Evolutionary conservation across 2,329 filamentous ascomycete species (phyloP).

Genomic region (Aspergillus sp.): DNA sequence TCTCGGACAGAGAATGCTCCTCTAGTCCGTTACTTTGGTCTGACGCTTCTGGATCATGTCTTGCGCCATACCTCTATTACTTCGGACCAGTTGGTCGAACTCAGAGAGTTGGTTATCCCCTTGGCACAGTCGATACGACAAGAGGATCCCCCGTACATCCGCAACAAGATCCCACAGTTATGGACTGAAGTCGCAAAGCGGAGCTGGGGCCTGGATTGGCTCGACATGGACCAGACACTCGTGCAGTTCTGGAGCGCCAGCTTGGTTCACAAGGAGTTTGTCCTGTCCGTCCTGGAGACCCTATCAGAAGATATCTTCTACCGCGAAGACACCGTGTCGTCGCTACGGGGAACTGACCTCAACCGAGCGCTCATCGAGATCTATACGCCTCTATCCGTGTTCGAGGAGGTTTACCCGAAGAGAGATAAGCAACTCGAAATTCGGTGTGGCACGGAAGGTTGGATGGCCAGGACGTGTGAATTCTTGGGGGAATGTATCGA

Average conservation of each 20-base stretch:
- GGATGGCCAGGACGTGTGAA: conserved; percentile 69
- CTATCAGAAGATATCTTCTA: conserved; percentile 92
- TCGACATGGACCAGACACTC: conserved; percentile 83
- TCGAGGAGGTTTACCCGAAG: conserved; percentile 68
- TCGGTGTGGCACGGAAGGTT: conserved; percentile 74
- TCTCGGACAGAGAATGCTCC: conserved; percentile 67
- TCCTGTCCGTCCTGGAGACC: conserved; percentile 80
- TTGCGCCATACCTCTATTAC: conserved; percentile 78
- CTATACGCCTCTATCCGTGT: conserved; percentile 71
- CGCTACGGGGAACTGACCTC: conserved; percentile 72
- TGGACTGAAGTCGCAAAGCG: conserved; percentile 95
- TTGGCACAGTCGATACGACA: conserved; percentile 65
- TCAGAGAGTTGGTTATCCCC: conserved; percentile 71
- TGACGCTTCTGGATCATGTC: conserved; percentile 84
- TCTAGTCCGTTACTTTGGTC: conserved; percentile 84
- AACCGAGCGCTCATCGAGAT: conserved; percentile 90
- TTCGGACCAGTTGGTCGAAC: conserved; percentile 58
- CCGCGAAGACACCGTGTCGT: conserved; percentile 78
- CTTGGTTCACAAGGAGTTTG: conserved; percentile 70
- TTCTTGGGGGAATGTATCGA: conserved; percentile 68
- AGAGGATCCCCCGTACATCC: conserved; percentile 71
- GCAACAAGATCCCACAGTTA: conserved; percentile 89
- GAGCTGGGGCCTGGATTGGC: conserved; percentile 88
- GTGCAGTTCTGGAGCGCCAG: conserved; percentile 67
- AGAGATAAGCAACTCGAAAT: conserved; percentile 63